Evolutionary conservation across 306 rosid species (phyloP).

Genomic region (Cucurbita maxima): DNA sequence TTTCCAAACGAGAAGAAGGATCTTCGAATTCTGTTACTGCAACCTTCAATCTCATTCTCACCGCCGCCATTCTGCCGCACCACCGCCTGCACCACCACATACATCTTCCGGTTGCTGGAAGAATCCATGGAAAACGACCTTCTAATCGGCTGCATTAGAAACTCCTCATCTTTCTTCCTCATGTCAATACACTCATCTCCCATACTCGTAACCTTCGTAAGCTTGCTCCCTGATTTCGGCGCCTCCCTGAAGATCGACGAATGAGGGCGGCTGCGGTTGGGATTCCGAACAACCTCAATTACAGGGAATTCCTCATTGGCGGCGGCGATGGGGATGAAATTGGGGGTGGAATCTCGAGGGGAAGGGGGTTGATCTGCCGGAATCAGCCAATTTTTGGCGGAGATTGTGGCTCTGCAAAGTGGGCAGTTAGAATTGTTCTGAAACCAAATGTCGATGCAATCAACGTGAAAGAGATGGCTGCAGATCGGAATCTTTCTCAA

Average conservation of each 20-base stretch:
- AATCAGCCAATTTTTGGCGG: background rate
- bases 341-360: background rate
- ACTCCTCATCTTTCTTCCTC: slow-evolving; percentile 42
- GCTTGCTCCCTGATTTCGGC: slow-evolving; percentile 16
- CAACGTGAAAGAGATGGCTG: slow-evolving; percentile 8
- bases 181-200: slow-evolving; percentile 62
- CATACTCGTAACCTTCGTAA: slow-evolving; percentile 39
- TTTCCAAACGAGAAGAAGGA: slow-evolving; percentile 46
- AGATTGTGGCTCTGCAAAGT: slow-evolving; percentile 7
- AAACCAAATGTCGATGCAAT: slow-evolving; percentile 11
- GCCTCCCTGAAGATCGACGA: background rate
- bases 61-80: slow-evolving; percentile 10
- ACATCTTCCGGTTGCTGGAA: slow-evolving; percentile 36
- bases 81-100: slow-evolving; percentile 30
- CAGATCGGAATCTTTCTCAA: slow-evolving; percentile 75
- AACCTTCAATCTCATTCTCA: slow-evolving; percentile 19
- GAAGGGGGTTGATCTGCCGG: background rate
- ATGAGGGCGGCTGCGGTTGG: background rate
- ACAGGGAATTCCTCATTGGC: background rate
- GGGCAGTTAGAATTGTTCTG: slow-evolving; percentile 12
- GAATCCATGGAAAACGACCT: slow-evolving; percentile 71
- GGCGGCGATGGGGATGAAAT: background rate
- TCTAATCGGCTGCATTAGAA: slow-evolving; percentile 39
- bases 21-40: slow-evolving; percentile 29
- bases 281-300: background rate